Percentiles rank a stretch among this genome's conserved stretches.
These are phyloP conservation scores for Colletotrichum ledebouriae DNA, from an alignment of 2,329 filamentous ascomycete species.

Conservation along the genomic window DNA sequence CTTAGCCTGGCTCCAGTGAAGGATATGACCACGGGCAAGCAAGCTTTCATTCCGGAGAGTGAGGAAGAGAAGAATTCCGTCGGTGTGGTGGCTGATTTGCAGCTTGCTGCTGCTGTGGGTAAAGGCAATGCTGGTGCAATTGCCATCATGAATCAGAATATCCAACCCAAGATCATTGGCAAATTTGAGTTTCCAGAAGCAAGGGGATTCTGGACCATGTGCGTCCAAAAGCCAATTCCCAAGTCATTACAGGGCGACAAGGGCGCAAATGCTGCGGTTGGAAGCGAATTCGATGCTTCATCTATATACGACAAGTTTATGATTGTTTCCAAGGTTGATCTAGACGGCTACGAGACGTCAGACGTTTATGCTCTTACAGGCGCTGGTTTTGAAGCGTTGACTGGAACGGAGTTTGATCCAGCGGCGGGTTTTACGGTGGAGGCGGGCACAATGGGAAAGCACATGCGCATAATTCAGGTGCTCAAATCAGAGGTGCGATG, in stretches of 20 bases:
- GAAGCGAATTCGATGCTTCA: slow-evolving; percentile 69
- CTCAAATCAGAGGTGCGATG: slow-evolving; percentile 88
- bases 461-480: slow-evolving; percentile 87
- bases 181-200: slow-evolving; percentile 80
- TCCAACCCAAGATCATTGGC: slow-evolving; percentile 79
- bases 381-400: slow-evolving; percentile 79
- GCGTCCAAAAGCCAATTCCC: slow-evolving; percentile 74
- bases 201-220: slow-evolving; percentile 85
- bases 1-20: slow-evolving; percentile 84
- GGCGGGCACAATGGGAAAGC: slow-evolving; percentile 84
- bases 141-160: slow-evolving; percentile 81
- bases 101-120: slow-evolving; percentile 73
- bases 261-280: slow-evolving; percentile 63
- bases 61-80: slow-evolving; percentile 59
- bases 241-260: slow-evolving; percentile 68
- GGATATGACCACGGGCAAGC: slow-evolving; percentile 78
- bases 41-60: slow-evolving; percentile 57
- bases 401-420: slow-evolving; percentile 90
- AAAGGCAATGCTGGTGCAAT: slow-evolving; percentile 77
- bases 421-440: slow-evolving; percentile 90
- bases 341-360: slow-evolving; percentile 80
- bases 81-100: slow-evolving; percentile 69
- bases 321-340: slow-evolving; percentile 81
- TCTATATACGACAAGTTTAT: slow-evolving; percentile 82
- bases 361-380: slow-evolving; percentile 83